Base-by-base conservation (phyloP, 2,329 filamentous ascomycete species). In the Aplosporella prunicola region DNA sequence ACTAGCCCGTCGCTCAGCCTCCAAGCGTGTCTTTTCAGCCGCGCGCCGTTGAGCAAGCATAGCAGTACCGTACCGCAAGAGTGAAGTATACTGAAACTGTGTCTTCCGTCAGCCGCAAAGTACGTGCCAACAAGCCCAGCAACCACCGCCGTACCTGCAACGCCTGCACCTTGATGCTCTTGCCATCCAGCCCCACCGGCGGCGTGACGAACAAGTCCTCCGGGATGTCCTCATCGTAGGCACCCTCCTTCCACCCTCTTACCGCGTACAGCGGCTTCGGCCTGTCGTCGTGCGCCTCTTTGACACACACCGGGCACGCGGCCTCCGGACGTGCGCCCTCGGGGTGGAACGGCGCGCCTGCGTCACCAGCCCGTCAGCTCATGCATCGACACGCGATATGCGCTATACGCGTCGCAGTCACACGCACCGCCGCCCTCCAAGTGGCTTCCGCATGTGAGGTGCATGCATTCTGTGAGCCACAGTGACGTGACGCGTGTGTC, bases 371-470 rank as follows among this genome's bases (percentile, higher is more conserved):
- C 9, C 13, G 17, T 45, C 6, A 39, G 17, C 34, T 18, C 11
- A 16, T 29, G 5, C 5, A n/a, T 9, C 20, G 3, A 5, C 9
- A 31, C 27, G 11, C 4, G 14, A 29, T 7, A 15, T 5, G 5
- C 15, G 11, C 4, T 20, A 11, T 13, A 15, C n/a, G n/a, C n/a
- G 14, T 24, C 8, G 9, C 9, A 29, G 20, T 13, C 9, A 17
- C 9, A 51, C 60, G 49, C 43, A 70, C 68, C 68, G 33, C 67
- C 66, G 24, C 61, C 63, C 32, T 64, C 59, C 3, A 72, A 47
- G 47, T 72, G 68, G 42, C 61, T 62, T 36, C 51, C 56, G 44
- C 69, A 72, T 20, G 62, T 60, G 16, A 71, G 56, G 50, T 72
- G 68, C 26, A 61, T 62, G 49, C 69, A 72, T 30, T 56, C 57